Evolutionary conservation across 2,329 filamentous ascomycete species (phyloP).

Genomic region (Fusarium denticulatum): DNA sequence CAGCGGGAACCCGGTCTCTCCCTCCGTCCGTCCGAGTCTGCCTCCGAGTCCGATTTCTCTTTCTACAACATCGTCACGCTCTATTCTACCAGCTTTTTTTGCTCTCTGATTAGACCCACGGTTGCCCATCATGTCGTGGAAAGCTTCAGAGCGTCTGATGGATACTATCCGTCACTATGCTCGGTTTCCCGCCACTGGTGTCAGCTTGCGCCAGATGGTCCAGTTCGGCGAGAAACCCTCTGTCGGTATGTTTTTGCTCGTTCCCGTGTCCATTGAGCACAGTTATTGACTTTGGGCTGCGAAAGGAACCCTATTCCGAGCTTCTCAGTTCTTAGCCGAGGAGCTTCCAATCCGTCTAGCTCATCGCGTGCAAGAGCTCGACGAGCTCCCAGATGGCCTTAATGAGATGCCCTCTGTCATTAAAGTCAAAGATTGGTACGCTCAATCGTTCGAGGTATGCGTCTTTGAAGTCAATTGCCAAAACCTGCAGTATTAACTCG

Average conservation of each 20-base stretch:
- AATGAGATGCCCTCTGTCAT: slow-evolving; percentile 98
- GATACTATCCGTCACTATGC: slow-evolving; percentile 97
- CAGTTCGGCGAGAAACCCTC: slow-evolving; percentile 97
- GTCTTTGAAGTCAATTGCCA: not conserved
- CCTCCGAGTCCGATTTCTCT: slow-evolving; percentile 36
- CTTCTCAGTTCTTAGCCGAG: slow-evolving; percentile 97
- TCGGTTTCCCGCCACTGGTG: slow-evolving; percentile 94
- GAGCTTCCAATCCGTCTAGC: slow-evolving; percentile 96
- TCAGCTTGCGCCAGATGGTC: slow-evolving; percentile 98
- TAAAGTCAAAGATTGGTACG: slow-evolving; percentile 97
- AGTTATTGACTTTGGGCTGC: slow-evolving; percentile 15
- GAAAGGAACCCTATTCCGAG: slow-evolving; percentile 91
- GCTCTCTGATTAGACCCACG: slow-evolving; percentile 19
- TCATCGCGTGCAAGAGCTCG: slow-evolving; percentile 94
- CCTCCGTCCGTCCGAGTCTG: slow-evolving; percentile 42
- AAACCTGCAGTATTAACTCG: slow-evolving; percentile 15
- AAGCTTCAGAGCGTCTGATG: slow-evolving; percentile 88
- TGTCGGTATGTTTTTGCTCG: slow-evolving; percentile 80
- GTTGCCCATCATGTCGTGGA: slow-evolving; percentile 82
- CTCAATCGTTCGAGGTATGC: slow-evolving; percentile 95
- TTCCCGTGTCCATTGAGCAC: slow-evolving; percentile 81
- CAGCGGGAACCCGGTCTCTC: slow-evolving; percentile 37
- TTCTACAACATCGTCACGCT: slow-evolving; percentile 10
- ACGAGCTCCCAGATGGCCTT: slow-evolving; percentile 90
- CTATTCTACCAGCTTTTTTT: slow-evolving; percentile 3